These are phyloP conservation scores for Boletus subcaerulescens DNA, from an alignment of 768 basidiomycete species.

Conservation along the genomic window DNA sequence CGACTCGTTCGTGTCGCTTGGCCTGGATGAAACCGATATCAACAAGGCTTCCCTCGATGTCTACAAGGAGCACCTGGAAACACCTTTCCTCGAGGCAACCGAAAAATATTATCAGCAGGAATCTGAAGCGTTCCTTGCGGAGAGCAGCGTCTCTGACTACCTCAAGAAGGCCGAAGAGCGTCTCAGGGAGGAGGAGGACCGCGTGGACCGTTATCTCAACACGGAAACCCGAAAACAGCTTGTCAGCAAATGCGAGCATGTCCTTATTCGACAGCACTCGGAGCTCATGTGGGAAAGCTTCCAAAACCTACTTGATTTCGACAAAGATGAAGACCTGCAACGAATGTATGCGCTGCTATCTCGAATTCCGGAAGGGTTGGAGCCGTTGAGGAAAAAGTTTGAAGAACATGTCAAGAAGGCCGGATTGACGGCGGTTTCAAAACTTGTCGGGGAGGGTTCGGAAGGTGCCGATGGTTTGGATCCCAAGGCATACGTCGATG, in stretches of 20 bases:
- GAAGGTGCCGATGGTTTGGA: conserved; percentile 64
- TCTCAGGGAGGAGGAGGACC: conserved; percentile 89
- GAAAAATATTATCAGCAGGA: conserved; percentile 91
- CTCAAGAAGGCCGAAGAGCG: conserved; percentile 93
- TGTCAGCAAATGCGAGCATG: conserved; percentile 83
- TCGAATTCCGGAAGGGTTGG: conserved; percentile 86
- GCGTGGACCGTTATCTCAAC: conserved; percentile 92
- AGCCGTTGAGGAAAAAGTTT: conserved; percentile 88
- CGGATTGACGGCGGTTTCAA: conserved; percentile 78
- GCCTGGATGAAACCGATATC: conserved; percentile 87
- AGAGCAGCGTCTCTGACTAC: conserved; percentile 91
- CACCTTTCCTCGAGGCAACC: conserved; percentile 84
- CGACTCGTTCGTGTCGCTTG: conserved; percentile 92
- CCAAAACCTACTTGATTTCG: conserved; percentile 84
- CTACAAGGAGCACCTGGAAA: conserved; percentile 89
- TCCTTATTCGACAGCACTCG: conserved; percentile 85
- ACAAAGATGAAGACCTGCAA: conserved; percentile 92
- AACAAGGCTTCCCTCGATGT: conserved; percentile 92
- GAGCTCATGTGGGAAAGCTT: conserved; percentile 91
- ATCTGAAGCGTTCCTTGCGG: conserved; percentile 84
- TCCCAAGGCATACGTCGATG: conserved; percentile 93
- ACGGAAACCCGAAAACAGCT: conserved; percentile 81
- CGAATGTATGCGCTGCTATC: conserved; percentile 93
- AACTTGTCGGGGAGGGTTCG: conserved; percentile 54
- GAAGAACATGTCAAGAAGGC: conserved; percentile 94